Percentiles rank a stretch among this genome's conserved stretches.
Conservation (phyloP, 2,329 filamentous ascomycete genomes). For the Fusarium veterinarium region DNA sequence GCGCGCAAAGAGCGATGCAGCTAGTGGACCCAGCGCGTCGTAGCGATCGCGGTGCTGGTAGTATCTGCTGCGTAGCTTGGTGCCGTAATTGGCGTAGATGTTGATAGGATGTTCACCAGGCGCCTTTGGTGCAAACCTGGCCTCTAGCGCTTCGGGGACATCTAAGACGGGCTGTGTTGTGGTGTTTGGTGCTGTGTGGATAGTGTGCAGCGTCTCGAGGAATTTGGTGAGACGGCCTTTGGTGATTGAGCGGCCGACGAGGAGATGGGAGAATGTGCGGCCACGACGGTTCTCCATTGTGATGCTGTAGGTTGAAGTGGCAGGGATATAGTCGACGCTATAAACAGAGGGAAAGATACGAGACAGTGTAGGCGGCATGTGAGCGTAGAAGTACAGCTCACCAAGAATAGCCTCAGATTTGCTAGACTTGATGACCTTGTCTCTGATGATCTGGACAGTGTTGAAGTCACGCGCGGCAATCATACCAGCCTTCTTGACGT, state of each 20-base stretch:
- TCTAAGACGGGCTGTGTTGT: not conserved
- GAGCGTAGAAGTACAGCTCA: not conserved
- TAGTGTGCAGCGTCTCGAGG: not conserved
- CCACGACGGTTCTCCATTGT: not conserved
- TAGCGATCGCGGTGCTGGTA: not conserved
- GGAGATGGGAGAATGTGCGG: not conserved
- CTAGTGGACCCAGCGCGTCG: not conserved
- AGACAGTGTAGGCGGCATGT: not conserved
- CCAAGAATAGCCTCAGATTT: not conserved
- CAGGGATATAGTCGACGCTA: not conserved
- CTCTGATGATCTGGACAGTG: not conserved
- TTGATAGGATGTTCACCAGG: not conserved
- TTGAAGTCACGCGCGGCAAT: constrained; percentile 1
- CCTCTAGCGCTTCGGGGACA: not conserved
- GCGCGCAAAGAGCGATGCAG: not conserved
- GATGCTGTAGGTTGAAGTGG: not conserved
- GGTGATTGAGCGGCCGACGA: not conserved
- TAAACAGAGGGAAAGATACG: not conserved
- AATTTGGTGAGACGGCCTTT: not conserved
- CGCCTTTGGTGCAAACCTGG: not conserved
- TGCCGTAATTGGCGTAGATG: not conserved
- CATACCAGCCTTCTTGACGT: not conserved
- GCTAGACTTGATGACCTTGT: constrained; percentile 1
- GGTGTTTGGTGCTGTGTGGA: not conserved
- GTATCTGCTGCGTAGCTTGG: not conserved